Percentiles rank a stretch among this genome's conserved stretches.
phyloP scores from a whole-genome alignment of 257 asterid genomes.

The Solanum corneliomulleri region DNA sequence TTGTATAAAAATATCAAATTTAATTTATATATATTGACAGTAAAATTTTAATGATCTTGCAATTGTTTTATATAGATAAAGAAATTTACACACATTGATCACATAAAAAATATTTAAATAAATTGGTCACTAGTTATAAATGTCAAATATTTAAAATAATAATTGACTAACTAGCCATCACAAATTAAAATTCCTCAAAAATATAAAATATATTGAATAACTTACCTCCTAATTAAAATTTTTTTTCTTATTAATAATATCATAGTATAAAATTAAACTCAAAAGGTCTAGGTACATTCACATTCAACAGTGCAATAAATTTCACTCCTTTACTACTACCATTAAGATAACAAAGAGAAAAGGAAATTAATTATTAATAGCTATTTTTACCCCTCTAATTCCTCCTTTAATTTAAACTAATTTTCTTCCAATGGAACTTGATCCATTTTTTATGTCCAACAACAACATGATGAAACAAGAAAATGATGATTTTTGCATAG shows the following conservation, averaged over 20 bases:
- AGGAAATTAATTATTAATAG: not conserved
- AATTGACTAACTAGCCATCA: not conserved
- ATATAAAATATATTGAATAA: not conserved
- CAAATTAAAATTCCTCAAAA: not conserved
- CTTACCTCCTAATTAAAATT: not conserved
- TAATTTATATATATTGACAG: not conserved
- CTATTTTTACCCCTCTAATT: not conserved
- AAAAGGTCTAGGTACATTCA: constrained; percentile 1
- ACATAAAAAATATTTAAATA: not conserved
- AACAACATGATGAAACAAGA: constrained; percentile 29
- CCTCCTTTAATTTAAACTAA: not conserved
- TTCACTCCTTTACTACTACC: constrained; percentile 1
- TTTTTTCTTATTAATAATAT: not conserved
- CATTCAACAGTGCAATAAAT: constrained; percentile 10
- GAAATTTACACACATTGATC: not conserved
- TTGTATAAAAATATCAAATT: not conserved
- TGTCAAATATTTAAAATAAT: not conserved
- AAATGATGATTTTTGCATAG: constrained; percentile 21
- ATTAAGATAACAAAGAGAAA: constrained; percentile 3
- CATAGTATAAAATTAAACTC: not conserved
- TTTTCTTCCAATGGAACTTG: constrained; percentile 11
- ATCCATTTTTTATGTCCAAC: constrained; percentile 1
- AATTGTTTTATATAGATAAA: too few species aligned
- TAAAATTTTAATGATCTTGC: not conserved
- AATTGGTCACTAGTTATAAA: not conserved